A percentile compares a stretch with the other conserved stretches of the same genome.
phyloP scores from a whole-genome alignment of 2,329 filamentous ascomycete species.

The Taxawa tesnikishii region DNA sequence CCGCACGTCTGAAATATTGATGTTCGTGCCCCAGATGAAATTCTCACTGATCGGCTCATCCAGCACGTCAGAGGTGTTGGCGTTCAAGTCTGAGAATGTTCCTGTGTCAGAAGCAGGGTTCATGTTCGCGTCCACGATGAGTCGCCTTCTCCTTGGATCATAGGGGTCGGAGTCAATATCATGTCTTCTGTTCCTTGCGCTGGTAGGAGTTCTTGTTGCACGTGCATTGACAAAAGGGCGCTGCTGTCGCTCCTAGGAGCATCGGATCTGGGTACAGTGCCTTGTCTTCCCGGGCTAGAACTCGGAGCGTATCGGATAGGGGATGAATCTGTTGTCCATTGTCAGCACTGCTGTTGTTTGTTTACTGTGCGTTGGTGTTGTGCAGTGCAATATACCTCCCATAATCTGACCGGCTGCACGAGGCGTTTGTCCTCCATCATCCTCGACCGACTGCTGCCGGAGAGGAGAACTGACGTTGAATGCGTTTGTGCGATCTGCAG shows the following conservation, averaged over 20 bases:
- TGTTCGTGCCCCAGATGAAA: constrained; percentile 94
- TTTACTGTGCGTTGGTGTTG: background rate
- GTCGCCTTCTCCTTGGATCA: constrained; percentile 39
- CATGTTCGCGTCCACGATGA: constrained; percentile 54
- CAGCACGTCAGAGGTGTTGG: constrained; percentile 85
- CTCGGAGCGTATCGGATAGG: constrained; percentile 84
- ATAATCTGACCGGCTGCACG: constrained; percentile 49
- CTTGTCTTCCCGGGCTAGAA: constrained; percentile 48
- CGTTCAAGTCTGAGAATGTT: constrained; percentile 58
- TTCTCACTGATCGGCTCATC: constrained; percentile 67
- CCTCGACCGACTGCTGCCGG: constrained; percentile 25
- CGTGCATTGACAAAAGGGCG: constrained; percentile 72
- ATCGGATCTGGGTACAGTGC: constrained; percentile 45
- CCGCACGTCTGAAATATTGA: constrained; percentile 84
- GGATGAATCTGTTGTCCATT: constrained; percentile 60
- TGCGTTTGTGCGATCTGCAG: constrained; percentile 26
- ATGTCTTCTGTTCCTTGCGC: constrained; percentile 56
- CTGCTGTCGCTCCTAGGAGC: constrained; percentile 75
- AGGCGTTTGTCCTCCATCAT: constrained; percentile 57
- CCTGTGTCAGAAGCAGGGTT: constrained; percentile 47
- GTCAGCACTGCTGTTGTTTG: constrained; percentile 11
- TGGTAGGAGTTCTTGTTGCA: constrained; percentile 39
- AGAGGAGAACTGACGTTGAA: constrained; percentile 38
- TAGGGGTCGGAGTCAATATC: constrained; percentile 78
- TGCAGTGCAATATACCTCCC: constrained; percentile 42